Conservation (phyloP, 2,329 filamentous ascomycete species). For the Penicillium sp. region DNA sequence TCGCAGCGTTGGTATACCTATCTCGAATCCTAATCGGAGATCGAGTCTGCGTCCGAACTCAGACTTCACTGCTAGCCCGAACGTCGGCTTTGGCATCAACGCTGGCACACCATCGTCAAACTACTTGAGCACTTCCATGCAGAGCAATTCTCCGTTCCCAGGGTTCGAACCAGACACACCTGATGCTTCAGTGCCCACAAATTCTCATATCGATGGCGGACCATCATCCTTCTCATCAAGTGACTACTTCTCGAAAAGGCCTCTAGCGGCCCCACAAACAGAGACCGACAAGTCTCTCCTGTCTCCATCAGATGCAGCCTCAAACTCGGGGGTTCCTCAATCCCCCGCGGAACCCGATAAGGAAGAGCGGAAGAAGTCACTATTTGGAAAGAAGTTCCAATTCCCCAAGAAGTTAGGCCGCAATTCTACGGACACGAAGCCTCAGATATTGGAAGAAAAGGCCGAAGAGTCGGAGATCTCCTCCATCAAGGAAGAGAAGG, state of each 20-base stretch:
- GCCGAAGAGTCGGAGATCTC: constrained; percentile 53
- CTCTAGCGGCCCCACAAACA: constrained; percentile 35
- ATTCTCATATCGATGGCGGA: constrained; percentile 45
- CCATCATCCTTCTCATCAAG: constrained; percentile 54
- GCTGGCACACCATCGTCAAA: constrained; percentile 51
- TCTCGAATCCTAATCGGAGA: constrained; percentile 33
- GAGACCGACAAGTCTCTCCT: constrained; percentile 53
- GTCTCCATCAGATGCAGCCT: constrained; percentile 44
- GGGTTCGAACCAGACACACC: constrained; percentile 29
- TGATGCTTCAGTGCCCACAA: constrained; percentile 48
- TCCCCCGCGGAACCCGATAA: constrained; percentile 58
- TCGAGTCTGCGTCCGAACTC: constrained; percentile 63
- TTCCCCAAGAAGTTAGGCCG: constrained; percentile 77
- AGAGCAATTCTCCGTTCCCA: constrained; percentile 31
- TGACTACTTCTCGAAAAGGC: constrained; percentile 74
- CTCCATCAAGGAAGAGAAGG: constrained; percentile 49
- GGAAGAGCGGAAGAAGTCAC: constrained; percentile 60
- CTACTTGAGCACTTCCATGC: constrained; percentile 30
- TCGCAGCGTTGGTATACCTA: constrained; percentile 29
- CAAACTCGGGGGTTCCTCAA: constrained; percentile 45
- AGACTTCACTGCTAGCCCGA: constrained; percentile 59
- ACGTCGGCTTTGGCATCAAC: constrained; percentile 74
- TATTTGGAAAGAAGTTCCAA: constrained; percentile 82
- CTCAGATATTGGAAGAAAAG: constrained; percentile 72
- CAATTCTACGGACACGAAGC: constrained; percentile 66